Base-by-base conservation (phyloP, 1,139 yeast species). In the Suhomyces bolitotheri region DNA sequence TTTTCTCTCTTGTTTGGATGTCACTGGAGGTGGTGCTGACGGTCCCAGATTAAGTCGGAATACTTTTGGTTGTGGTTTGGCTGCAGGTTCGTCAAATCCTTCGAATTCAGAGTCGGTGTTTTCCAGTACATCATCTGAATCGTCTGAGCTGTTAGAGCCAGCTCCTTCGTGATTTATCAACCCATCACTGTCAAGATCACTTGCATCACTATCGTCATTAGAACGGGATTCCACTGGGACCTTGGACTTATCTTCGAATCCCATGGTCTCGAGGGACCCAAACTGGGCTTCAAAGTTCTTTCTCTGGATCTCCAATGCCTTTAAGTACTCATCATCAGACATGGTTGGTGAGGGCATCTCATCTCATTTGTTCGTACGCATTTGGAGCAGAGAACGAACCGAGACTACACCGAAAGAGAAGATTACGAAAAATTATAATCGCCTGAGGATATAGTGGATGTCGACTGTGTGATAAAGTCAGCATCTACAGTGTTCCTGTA, bases 221-320 rank as follows among this genome's bases (percentile, higher is more conserved):
- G 37, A 41, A 10, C 28, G 24, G 22, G 13, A 25, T 40, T 62
- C 72, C 6, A 78, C 62, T 7, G 26, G 25, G 22, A 16, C 29
- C 41, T 62, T 72, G 6, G 78, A 62, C 53, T 71, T 76, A 49
- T 81, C 87, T 33, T 72, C 71, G 49, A 58, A 80, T 4, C 87
- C 87, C 69, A 78, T 54, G 2, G 64, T 64, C 47, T 78, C 86
- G 5, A 82, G 50, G 3, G 77, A 62, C 0, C 87, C 88, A 54
- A 82, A 82, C 60, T 81, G 88, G 5, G 78, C 76, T 50, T 82
- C 90, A 50, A 82, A 82, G 38, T 80, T 77, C 19, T 65, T 54
- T 44, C 88, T 51, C 43, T 81, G 87, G 17, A 67, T 51, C 50
- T 79, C 86, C 50, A 80, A 46, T n/a, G 68, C 65, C 32, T 53